Base-by-base conservation (phyloP, 2,329 filamentous ascomycete species). In the Exophiala mesophila region DNA sequence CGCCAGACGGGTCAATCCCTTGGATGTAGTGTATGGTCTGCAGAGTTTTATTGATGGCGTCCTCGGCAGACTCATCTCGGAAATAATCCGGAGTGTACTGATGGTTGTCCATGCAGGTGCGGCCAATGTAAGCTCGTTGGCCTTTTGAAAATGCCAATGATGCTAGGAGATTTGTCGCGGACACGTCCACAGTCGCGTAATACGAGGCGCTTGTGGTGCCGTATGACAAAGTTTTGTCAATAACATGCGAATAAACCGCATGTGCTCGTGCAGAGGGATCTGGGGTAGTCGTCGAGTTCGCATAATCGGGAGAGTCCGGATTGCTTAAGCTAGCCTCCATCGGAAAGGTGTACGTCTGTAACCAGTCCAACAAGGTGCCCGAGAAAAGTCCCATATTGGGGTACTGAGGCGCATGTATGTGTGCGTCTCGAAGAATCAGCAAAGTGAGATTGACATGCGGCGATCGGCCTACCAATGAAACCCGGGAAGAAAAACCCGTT, bases 361-460 rank as follows among this genome's bases (percentile, higher is more conserved):
- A 73, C 92, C 92, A 98, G 65, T 90, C 83, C 10, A 98, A 77
- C 24, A 98, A 80, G 0, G 89, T 96, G 53, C 88, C 90, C 58
- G 90, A 92, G 61, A 97, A 97, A 50, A 98, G 82, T 45, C 92
- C 92, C 1, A 81, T 79, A 59, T 98, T 98, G 44, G 90, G 88
- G 57, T 95, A 96, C 67, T 98, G 92, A 0, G 89, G 78, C 5
- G 92, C 92, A 62, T 98, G 92, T 44, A 95, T 85, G 62, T 98
- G 92, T 7, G 15, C 32, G 20, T 34, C 32, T 34, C 9, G 7
- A n/a, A 19, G 9, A 18, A 19, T 34, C 16, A 34, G 8, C 29
- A 31, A 19, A 7, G 10, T 15, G 32, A 19, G 12, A 17, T 19
- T 5, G 15, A 17, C 12, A 18, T 18, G 16, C 15, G 7, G 7